A percentile compares a stretch with the other conserved stretches of the same genome.
phyloP scores from a whole-genome alignment of 2,329 filamentous ascomycete species.

The Westerdykella ornata region DNA sequence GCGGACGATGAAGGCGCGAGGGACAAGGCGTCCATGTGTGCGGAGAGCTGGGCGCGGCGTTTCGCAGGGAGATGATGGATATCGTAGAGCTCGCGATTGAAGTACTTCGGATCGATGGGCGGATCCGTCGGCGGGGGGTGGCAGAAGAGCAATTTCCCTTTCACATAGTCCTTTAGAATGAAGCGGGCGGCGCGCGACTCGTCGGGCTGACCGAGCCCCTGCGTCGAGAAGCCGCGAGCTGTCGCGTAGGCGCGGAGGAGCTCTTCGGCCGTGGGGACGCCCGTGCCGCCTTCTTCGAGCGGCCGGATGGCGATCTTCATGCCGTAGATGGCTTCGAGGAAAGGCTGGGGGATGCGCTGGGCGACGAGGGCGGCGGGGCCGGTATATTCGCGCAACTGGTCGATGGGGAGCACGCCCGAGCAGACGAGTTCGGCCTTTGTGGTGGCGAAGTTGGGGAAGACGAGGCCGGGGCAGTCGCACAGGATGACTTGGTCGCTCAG shows the following conservation, averaged over 20 bases:
- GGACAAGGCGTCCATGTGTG: conserved; percentile 31
- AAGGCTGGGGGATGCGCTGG: conserved; percentile 75
- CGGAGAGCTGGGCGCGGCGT: conserved; percentile 59
- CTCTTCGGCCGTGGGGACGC: conserved; percentile 76
- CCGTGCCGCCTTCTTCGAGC: conserved; percentile 86
- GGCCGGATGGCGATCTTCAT: conserved; percentile 78
- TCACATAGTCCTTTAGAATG: conserved; percentile 95
- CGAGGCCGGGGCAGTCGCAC: conserved; percentile 96
- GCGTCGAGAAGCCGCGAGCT: conserved; percentile 84
- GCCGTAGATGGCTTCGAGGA: conserved; percentile 89
- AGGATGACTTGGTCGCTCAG: conserved; percentile 82
- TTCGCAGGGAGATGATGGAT: conserved; percentile 73
- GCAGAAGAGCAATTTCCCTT: conserved; percentile 87
- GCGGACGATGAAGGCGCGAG: conserved; percentile 8
- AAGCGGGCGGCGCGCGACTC: conserved; percentile 85
- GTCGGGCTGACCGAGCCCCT: conserved; percentile 83
- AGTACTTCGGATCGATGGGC: conserved; percentile 61
- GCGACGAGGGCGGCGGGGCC: conserved; percentile 80
- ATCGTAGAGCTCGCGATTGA: conserved; percentile 88
- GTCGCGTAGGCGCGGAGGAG: conserved; percentile 78
- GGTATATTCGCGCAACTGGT: conserved; percentile 88
- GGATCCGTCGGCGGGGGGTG: conserved; percentile 70
- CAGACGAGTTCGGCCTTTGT: conserved; percentile 96
- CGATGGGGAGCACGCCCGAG: conserved; percentile 90
- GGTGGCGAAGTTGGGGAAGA: conserved; percentile 95